These are phyloP conservation scores for Geotrichum aggregatum DNA, from an alignment of 1,139 yeast genomes.

Conservation along the genomic window DNA sequence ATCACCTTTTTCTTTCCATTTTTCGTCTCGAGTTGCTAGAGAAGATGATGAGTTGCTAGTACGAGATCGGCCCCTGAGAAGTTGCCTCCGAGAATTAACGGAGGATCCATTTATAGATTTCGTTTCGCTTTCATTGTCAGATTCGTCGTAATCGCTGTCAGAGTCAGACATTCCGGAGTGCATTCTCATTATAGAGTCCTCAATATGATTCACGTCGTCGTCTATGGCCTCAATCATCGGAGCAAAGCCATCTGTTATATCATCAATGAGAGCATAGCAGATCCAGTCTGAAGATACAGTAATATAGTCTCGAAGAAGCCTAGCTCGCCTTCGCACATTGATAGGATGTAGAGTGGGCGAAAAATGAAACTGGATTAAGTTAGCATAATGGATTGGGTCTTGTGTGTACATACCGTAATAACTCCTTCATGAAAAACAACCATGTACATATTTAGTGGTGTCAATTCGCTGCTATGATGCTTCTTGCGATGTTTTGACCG, in stretches of 20 bases:
- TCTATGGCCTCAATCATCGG: constrained; percentile 94
- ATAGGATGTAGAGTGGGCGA: constrained; percentile 95
- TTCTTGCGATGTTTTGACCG: constrained; percentile 41
- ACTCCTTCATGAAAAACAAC: constrained; percentile 89
- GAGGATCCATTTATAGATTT: background rate
- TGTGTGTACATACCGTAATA: constrained; percentile 45
- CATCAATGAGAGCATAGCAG: constrained; percentile 93
- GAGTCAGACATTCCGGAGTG: constrained; percentile 58
- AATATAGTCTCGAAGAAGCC: constrained; percentile 79
- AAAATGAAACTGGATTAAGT: constrained; percentile 57
- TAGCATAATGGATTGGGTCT: background rate
- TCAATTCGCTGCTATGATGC: constrained; percentile 55
- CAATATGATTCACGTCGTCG: constrained; percentile 83
- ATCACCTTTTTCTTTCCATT: constrained; percentile 87
- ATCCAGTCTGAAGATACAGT: constrained; percentile 95
- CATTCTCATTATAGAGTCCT: constrained; percentile 83
- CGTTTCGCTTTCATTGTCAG: background rate
- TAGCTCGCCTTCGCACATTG: constrained; percentile 87
- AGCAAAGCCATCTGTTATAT: constrained; percentile 94
- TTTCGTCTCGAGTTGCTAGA: constrained; percentile 7
- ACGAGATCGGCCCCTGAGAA: background rate
- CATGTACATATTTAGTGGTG: constrained; percentile 88
- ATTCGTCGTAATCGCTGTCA: constrained; percentile 9
- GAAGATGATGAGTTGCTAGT: constrained; percentile 9
- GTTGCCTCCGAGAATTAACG: background rate